These are phyloP conservation scores for Colletotrichum aenigma DNA, from an alignment of 2,329 filamentous ascomycete species.

Conservation along the genomic window DNA sequence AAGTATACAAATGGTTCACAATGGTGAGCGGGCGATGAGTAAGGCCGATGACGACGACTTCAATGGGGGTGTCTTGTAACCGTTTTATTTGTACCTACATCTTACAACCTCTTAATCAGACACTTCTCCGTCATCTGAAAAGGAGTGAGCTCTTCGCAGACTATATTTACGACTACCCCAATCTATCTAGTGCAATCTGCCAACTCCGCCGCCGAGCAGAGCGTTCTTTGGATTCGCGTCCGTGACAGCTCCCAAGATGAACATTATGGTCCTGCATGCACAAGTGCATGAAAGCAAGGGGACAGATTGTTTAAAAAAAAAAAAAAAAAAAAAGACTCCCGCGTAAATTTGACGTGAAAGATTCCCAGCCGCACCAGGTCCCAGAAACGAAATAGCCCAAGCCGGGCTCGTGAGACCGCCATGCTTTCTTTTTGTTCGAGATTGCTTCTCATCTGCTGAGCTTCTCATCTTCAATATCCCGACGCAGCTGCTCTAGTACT, in stretches of 20 bases:
- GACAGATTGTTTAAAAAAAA: neutral
- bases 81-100: neutral
- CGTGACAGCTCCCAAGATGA: neutral
- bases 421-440: neutral
- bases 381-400: neutral
- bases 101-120: neutral
- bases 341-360: neutral
- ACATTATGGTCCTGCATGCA: slow-evolving; percentile 3
- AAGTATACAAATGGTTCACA: slow-evolving; percentile 53
- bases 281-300: neutral
- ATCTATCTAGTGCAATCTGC: neutral
- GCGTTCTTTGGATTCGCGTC: neutral
- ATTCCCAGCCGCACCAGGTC: neutral
- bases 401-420: neutral
- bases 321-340: slow-evolving; percentile 11
- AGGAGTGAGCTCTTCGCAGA: neutral
- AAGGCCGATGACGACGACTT: neutral
- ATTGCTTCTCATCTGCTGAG: slow-evolving; percentile 43
- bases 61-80: neutral
- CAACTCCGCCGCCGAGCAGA: neutral
- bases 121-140: neutral
- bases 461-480: slow-evolving; percentile 89
- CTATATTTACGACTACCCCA: neutral
- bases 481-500: slow-evolving; percentile 75
- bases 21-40: slow-evolving; percentile 37